Percentiles rank a stretch among this genome's conserved stretches.
Evolutionary conservation across 179 eudicot genomes (phyloP).

Genomic region (Silene noctiflora): DNA sequence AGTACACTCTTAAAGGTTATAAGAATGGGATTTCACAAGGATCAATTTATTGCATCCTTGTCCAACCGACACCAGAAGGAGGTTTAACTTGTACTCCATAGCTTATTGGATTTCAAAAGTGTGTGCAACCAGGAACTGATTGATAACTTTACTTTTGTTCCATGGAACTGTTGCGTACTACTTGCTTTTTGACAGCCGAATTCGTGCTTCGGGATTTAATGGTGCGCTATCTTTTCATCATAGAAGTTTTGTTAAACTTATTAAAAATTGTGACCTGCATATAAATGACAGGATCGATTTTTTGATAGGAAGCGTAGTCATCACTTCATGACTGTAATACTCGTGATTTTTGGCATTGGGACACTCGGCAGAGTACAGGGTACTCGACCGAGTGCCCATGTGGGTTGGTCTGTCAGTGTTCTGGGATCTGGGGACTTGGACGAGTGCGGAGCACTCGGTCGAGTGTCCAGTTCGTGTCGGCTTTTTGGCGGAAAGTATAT

Average conservation of each 20-base stretch:
- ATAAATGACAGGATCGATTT: neutral
- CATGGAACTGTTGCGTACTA: slow-evolving; percentile 93
- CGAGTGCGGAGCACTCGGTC: no score
- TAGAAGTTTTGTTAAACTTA: neutral
- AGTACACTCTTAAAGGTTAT: slow-evolving; percentile 84
- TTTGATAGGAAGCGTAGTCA: neutral
- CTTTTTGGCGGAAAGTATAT: no score
- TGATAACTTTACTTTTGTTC: slow-evolving; percentile 21
- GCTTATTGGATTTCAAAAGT: neutral
- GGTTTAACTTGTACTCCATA: slow-evolving; percentile 35
- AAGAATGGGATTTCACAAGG: slow-evolving; percentile 83
- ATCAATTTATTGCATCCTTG: slow-evolving; percentile 68
- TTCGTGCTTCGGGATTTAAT: slow-evolving; percentile 73
- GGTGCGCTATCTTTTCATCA: slow-evolving; percentile 42
- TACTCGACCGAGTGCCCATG: no score
- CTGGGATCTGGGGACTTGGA: no score
- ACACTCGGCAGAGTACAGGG: no score
- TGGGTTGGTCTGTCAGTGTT: no score
- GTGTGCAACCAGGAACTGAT: slow-evolving; percentile 1
- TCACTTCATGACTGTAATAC: no score
- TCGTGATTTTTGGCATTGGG: no score
- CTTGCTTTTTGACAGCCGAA: slow-evolving; percentile 81
- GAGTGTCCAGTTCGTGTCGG: no score
- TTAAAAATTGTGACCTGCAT: no score
- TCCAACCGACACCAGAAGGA: slow-evolving; percentile 78